Conservation (phyloP, 129 eudicot species). For the Gnaphalium uliginosum region DNA sequence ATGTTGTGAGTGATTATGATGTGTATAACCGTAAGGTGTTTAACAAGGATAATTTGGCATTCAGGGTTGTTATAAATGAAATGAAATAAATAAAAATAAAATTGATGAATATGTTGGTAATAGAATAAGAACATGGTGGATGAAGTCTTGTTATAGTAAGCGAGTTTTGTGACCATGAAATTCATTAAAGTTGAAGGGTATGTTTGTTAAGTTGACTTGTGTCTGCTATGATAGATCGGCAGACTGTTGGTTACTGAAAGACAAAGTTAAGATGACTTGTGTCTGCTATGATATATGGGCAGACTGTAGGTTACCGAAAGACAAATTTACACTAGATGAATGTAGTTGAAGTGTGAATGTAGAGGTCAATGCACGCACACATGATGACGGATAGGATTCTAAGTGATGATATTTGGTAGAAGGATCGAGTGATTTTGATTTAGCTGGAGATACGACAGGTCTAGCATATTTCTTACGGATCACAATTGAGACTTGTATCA, state of each 20-base stretch:
- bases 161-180: not conserved
- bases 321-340: not conserved
- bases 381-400: not conserved
- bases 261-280: not conserved
- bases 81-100: not conserved
- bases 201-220: not conserved
- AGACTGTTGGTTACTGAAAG: not conserved
- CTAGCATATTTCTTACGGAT: not conserved
- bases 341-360: not conserved
- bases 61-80: not conserved
- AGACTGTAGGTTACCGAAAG: not conserved
- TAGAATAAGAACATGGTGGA: constrained; percentile 4
- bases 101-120: not conserved
- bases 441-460: not conserved
- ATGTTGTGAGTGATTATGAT: not conserved
- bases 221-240: not conserved
- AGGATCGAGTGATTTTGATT: not conserved
- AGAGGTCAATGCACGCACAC: not conserved
- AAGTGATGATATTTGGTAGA: not conserved
- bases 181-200: not conserved
- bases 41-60: not conserved
- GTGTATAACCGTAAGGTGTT: not conserved
- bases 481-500: not conserved
- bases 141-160: not conserved
- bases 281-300: not conserved